phyloP scores from a whole-genome alignment of 257 asterid genomes.

The Ocimum tenuiflorum region DNA sequence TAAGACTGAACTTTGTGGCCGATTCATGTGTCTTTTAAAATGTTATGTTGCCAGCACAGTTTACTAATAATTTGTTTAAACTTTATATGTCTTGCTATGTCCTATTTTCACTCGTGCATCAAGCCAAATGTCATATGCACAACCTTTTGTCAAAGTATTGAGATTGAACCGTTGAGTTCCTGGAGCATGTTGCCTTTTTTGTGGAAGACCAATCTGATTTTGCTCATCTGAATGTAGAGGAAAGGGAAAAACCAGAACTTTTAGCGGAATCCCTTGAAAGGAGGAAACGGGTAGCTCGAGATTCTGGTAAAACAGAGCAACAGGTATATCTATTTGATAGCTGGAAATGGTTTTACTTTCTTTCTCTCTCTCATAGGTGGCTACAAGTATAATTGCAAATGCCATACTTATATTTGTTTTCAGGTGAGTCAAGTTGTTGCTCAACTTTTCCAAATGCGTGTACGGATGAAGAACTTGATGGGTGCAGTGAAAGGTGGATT shows the following conservation, averaged over 20 bases:
- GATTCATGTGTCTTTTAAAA: too few species aligned
- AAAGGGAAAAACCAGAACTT: constrained; percentile 87
- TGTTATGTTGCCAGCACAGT: too few species aligned
- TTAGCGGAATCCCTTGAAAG: constrained; percentile 78
- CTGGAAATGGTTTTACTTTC: background rate
- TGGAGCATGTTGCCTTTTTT: constrained; percentile 17
- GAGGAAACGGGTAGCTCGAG: constrained; percentile 79
- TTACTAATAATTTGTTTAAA: too few species aligned
- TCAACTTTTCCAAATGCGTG: constrained; percentile 97
- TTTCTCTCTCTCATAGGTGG: background rate
- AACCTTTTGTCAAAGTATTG: too few species aligned
- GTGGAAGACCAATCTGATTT: constrained; percentile 14
- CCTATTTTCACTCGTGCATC: background rate
- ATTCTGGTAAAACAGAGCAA: constrained; percentile 93
- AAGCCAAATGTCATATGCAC: too few species aligned
- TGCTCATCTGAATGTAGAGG: constrained; percentile 54
- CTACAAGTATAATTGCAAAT: background rate
- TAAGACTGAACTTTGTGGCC: too few species aligned
- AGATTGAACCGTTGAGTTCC: background rate
- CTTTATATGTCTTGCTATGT: background rate
- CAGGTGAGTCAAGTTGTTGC: constrained; percentile 94
- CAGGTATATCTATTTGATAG: constrained; percentile 64
- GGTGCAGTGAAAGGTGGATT: constrained; percentile 95
- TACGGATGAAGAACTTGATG: constrained; percentile 92
- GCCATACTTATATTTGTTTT: too few species aligned